These are phyloP conservation scores for Cichorium intybus DNA, from an alignment of 140 eudicot genomes.

Conservation along the genomic window DNA sequence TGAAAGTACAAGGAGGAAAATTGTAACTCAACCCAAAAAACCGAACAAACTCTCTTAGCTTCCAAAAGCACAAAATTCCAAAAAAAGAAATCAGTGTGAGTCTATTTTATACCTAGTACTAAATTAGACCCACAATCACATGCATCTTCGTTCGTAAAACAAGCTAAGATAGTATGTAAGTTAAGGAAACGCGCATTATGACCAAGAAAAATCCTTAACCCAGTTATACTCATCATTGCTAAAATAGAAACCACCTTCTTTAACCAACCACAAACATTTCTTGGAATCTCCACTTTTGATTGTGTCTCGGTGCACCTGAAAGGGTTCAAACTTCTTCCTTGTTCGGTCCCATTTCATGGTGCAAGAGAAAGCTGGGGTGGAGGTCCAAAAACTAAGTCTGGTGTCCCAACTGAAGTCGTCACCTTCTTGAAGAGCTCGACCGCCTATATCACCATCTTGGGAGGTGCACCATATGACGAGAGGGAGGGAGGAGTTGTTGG, in stretches of 20 bases:
- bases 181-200: neutral
- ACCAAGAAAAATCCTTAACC: slow-evolving; percentile 49
- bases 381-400: slow-evolving; percentile 21
- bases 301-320: slow-evolving; percentile 25
- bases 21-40: neutral
- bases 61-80: neutral
- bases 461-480: slow-evolving; percentile 50
- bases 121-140: slow-evolving; percentile 12
- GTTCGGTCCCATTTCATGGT: slow-evolving; percentile 50
- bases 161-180: neutral
- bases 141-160: neutral
- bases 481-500: slow-evolving; percentile 56
- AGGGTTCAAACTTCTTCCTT: slow-evolving; percentile 42
- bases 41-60: neutral
- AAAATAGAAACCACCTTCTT: slow-evolving; percentile 62
- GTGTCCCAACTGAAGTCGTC: slow-evolving; percentile 49
- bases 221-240: slow-evolving; percentile 37
- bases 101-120: neutral
- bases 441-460: slow-evolving; percentile 38
- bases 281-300: slow-evolving; percentile 21
- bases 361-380: slow-evolving; percentile 35
- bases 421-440: slow-evolving; percentile 61
- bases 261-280: slow-evolving; percentile 53
- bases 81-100: neutral
- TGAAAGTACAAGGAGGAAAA: neutral